phyloP scores from a whole-genome alignment of 2,329 filamentous ascomycete species.

The Golovinomyces cichoracearum region DNA sequence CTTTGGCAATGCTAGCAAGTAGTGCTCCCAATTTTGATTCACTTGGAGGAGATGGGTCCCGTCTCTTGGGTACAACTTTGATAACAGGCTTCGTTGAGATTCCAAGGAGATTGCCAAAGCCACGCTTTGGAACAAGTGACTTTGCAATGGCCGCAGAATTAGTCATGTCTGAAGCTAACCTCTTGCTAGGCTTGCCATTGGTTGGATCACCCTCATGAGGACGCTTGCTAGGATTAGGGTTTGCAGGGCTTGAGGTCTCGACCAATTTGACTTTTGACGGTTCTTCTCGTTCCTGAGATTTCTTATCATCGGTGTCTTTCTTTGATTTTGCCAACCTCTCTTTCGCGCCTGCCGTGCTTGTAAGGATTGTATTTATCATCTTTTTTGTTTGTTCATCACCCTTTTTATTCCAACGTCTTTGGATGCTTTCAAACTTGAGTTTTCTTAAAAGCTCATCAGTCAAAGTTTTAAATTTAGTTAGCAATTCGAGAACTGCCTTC shows the following conservation, averaged over 20 bases:
- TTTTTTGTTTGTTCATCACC: conserved; percentile 38
- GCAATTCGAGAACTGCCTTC: conserved; percentile 31
- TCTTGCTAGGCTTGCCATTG: conserved; percentile 14
- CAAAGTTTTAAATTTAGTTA: conserved; percentile 33
- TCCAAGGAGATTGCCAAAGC: conserved; percentile 10
- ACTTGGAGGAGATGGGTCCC: conserved; percentile 13
- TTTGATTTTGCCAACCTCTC: conserved; percentile 19
- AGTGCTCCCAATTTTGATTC: conserved; percentile 14
- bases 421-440: conserved; percentile 38
- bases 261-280: conserved; percentile 7
- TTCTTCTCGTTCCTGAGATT: conserved; percentile 9
- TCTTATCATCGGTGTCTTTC: conserved; percentile 16
- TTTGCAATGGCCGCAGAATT: conserved; percentile 9
- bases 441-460: conserved; percentile 32
- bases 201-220: conserved; percentile 12
- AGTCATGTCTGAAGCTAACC: conserved; percentile 12
- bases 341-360: conserved; percentile 14
- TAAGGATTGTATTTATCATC: conserved; percentile 31
- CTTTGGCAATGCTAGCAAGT: conserved; percentile 14
- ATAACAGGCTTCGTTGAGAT: conserved; percentile 11
- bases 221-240: conserved; percentile 11
- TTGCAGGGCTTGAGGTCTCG: conserved; percentile 5
- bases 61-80: conserved; percentile 14
- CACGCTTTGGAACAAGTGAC: conserved; percentile 8
- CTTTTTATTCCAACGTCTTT: conserved; percentile 34